Percentiles rank a stretch among this genome's conserved stretches.
Evolutionary conservation across 2,329 filamentous ascomycete genomes (phyloP).

Genomic region (Arthrobotrys iridis): DNA sequence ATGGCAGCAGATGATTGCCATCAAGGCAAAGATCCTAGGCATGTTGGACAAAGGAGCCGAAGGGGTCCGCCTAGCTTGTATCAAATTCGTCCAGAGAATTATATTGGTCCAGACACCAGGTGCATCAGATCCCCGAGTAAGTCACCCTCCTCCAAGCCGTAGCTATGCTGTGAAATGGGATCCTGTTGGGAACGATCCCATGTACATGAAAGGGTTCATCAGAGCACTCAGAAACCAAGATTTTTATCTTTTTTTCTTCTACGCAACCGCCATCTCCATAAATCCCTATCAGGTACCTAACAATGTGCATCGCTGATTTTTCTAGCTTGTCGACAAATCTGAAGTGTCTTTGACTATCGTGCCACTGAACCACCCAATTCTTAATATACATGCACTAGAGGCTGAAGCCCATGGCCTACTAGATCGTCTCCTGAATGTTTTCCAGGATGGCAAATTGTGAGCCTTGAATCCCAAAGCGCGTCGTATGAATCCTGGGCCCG

Average conservation of each 20-base stretch:
- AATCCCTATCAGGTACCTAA: constrained; percentile 32
- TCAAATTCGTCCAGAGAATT: constrained; percentile 96
- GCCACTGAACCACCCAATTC: constrained; percentile 80
- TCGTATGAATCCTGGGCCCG: constrained; percentile 6
- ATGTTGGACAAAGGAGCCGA: constrained; percentile 84
- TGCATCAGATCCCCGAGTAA: constrained; percentile 81
- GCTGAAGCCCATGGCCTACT: constrained; percentile 91
- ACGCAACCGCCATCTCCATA: background rate
- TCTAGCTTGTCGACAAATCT: constrained; percentile 75
- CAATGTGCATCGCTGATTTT: constrained; percentile 59
- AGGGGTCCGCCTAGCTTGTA: constrained; percentile 87
- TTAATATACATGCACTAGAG: constrained; percentile 83
- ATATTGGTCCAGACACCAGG: constrained; percentile 92
- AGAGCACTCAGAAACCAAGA: constrained; percentile 20
- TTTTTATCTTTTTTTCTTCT: background rate
- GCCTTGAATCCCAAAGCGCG: constrained; percentile 44
- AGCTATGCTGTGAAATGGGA: constrained; percentile 43
- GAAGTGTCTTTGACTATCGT: constrained; percentile 90
- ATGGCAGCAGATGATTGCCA: constrained; percentile 87
- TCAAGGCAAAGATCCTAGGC: constrained; percentile 87
- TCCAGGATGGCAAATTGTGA: constrained; percentile 75
- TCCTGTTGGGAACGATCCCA: constrained; percentile 1
- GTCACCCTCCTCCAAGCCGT: constrained; percentile 59
- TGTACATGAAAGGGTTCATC: constrained; percentile 24
- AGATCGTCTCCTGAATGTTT: constrained; percentile 82